Percentiles rank a stretch among this genome's conserved stretches.
phyloP scores from a whole-genome alignment of 1,139 yeast genomes.

The Taphrina wiesneri region DNA sequence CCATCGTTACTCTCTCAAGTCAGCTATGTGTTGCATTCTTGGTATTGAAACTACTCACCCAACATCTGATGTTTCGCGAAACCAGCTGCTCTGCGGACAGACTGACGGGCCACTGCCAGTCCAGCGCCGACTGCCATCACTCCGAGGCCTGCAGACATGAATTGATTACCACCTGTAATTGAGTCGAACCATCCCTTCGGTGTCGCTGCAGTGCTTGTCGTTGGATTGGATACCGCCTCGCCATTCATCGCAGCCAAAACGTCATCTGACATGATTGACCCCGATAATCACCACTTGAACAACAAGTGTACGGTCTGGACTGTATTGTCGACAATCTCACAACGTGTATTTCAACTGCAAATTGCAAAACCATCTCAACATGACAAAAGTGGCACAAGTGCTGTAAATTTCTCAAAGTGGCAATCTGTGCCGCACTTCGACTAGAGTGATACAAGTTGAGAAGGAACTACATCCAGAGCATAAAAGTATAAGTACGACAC shows the following conservation, averaged over 20 bases:
- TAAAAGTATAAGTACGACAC: not conserved
- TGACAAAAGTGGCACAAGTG: not conserved
- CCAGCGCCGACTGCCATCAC: slow-evolving; percentile 90
- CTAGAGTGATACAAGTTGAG: not conserved
- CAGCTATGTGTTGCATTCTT: not conserved
- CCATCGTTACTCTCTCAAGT: slow-evolving; percentile 60
- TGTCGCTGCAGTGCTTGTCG: slow-evolving; percentile 38
- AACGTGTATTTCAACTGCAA: no score
- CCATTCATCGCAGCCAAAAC: not conserved
- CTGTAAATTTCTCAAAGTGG: not conserved
- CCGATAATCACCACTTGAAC: not conserved
- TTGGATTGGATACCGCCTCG: not conserved
- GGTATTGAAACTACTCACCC: slow-evolving; percentile 44
- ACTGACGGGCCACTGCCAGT: slow-evolving; percentile 74
- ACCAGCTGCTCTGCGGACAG: slow-evolving; percentile 62
- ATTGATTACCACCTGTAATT: slow-evolving; percentile 32
- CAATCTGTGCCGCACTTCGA: not conserved
- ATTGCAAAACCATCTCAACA: not conserved
- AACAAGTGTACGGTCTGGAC: not conserved
- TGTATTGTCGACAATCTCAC: no score
- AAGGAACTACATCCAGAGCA: not conserved
- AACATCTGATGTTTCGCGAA: slow-evolving; percentile 77
- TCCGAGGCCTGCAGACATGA: slow-evolving; percentile 50
- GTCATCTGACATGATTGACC: not conserved
- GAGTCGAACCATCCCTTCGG: slow-evolving; percentile 19